phyloP scores from a whole-genome alignment of 768 basidiomycete genomes.

The Leucocoprinus sp. region DNA sequence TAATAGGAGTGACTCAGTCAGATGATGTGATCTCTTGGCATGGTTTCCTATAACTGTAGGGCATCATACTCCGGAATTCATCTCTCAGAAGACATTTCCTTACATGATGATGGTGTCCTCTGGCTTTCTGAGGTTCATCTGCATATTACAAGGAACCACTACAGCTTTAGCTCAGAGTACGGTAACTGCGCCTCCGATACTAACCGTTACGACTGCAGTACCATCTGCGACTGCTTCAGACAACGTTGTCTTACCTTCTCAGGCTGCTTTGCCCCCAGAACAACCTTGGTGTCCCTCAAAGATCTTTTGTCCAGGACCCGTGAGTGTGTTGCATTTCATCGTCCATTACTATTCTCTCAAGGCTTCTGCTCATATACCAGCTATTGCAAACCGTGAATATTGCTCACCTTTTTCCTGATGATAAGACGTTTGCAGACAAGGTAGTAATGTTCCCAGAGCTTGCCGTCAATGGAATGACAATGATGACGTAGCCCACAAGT shows the following conservation, averaged over 20 bases:
- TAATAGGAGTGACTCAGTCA: no score
- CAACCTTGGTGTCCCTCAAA: conserved; percentile 70
- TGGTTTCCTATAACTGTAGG: neutral
- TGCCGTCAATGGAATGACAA: neutral
- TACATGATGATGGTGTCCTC: neutral
- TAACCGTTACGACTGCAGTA: conserved; percentile 50
- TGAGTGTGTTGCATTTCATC: conserved; percentile 26
- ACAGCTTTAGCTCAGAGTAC: conserved; percentile 4
- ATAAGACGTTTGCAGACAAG: conserved; percentile 85
- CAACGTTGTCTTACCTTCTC: conserved; percentile 50
- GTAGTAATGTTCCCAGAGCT: conserved; percentile 17
- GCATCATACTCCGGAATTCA: neutral
- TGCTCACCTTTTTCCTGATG: conserved; percentile 65
- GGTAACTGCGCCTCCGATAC: conserved; percentile 17
- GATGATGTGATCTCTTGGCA: neutral
- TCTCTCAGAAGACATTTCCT: neutral
- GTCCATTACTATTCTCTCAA: conserved; percentile 5
- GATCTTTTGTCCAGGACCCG: conserved; percentile 76
- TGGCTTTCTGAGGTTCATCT: neutral
- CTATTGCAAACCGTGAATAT: conserved; percentile 81
- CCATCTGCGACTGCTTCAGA: conserved; percentile 56
- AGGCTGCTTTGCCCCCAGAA: conserved; percentile 52
- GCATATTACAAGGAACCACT: conserved; percentile 1
- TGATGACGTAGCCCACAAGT: conserved; percentile 55
- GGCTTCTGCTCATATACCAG: conserved; percentile 27